These are phyloP conservation scores for carrot (Daucus carota) DNA, from an alignment of 129 eudicot genomes.

Conservation along the genomic window DNA sequence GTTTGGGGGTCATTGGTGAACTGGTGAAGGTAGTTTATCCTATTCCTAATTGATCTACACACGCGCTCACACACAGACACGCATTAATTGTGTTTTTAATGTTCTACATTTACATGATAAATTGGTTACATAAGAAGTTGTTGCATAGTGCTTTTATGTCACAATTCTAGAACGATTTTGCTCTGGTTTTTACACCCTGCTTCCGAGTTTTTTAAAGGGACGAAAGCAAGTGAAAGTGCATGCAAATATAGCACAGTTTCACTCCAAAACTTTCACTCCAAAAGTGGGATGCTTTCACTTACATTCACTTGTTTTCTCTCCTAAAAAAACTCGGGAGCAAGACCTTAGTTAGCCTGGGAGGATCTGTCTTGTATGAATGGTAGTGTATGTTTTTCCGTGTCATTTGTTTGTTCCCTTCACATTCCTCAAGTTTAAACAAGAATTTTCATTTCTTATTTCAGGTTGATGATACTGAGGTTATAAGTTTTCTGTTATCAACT, in stretches of 20 bases:
- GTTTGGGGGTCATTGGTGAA: conserved; percentile 96
- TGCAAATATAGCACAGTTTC: too few relatives aligned
- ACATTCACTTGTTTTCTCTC: too few relatives aligned
- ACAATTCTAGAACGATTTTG: neutral
- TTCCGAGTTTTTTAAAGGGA: too few relatives aligned
- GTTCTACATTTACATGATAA: neutral
- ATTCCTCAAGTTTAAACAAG: neutral
- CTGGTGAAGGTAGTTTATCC: conserved; percentile 63
- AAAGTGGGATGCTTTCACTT: too few relatives aligned
- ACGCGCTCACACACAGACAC: neutral
- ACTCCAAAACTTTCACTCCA: too few relatives aligned
- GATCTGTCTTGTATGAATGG: neutral
- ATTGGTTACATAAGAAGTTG: neutral
- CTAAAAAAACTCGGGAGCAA: too few relatives aligned
- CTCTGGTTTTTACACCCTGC: too few relatives aligned
- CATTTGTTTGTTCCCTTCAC: neutral
- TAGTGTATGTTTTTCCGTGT: neutral
- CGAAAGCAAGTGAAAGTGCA: too few relatives aligned
- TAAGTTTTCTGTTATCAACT: conserved; percentile 75
- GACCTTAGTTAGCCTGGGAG: too few relatives aligned
- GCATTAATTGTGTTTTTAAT: neutral
- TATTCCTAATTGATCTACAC: neutral
- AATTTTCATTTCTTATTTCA: conserved; percentile 24
- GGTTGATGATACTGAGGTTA: conserved; percentile 94
- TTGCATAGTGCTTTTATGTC: neutral